Conservation (phyloP, 2,329 filamentous ascomycete genomes). For the Pyrenochaeta sp. region DNA sequence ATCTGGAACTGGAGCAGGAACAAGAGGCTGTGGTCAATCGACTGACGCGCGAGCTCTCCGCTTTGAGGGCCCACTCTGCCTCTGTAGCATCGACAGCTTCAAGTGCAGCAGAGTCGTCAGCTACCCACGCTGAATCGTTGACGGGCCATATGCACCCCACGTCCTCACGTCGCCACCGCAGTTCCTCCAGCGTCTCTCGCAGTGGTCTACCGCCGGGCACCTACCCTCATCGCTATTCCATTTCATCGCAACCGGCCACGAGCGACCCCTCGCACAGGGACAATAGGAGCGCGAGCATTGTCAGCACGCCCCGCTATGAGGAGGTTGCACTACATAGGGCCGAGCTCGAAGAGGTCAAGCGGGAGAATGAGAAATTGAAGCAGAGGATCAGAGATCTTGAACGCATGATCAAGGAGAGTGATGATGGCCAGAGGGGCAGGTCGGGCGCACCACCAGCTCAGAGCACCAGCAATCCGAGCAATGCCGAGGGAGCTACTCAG, state of each 20-base stretch:
- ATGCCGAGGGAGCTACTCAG: slow-evolving; percentile 8
- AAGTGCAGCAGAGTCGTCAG: slow-evolving; percentile 56
- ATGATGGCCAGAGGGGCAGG: slow-evolving; percentile 42
- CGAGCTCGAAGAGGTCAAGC: slow-evolving; percentile 59
- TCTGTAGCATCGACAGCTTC: slow-evolving; percentile 65
- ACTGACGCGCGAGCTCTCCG: slow-evolving; percentile 83
- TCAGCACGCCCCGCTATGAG: slow-evolving; percentile 50
- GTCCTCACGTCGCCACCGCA: slow-evolving; percentile 63
- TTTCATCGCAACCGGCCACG: slow-evolving; percentile 38
- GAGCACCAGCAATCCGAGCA: slow-evolving; percentile 9
- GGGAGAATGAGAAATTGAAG: slow-evolving; percentile 57
- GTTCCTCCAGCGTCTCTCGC: slow-evolving; percentile 61
- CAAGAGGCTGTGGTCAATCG: slow-evolving; percentile 96
- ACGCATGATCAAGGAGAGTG: slow-evolving; percentile 43
- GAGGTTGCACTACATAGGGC: slow-evolving; percentile 54
- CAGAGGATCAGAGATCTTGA: slow-evolving; percentile 58
- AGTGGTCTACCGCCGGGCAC: slow-evolving; percentile 29
- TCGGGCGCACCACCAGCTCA: slow-evolving; percentile 28
- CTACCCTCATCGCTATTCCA: slow-evolving; percentile 41
- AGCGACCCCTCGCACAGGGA: slow-evolving; percentile 31
- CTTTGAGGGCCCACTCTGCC: slow-evolving; percentile 75
- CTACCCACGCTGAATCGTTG: slow-evolving; percentile 50
- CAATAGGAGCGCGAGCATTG: slow-evolving; percentile 40
- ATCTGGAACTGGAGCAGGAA: slow-evolving; percentile 90
- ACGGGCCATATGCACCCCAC: slow-evolving; percentile 60